A percentile compares a stretch with the other conserved stretches of the same genome.
These are phyloP conservation scores for Populus trichocarpa DNA, from an alignment of 441 rosid genomes.

Conservation along the genomic window DNA sequence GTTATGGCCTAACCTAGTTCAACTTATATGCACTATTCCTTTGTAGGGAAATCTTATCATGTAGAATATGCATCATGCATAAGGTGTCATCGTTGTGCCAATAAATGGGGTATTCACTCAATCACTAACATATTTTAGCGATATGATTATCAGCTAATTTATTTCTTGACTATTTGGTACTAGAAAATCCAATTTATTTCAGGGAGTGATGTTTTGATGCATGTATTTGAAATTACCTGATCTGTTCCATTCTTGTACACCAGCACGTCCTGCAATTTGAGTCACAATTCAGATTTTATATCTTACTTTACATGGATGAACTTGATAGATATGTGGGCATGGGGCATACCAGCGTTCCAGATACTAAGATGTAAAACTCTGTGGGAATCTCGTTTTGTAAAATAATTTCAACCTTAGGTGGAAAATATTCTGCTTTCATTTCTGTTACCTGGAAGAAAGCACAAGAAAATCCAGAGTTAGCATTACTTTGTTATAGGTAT, in stretches of 20 bases:
- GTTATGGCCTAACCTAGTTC: not conserved
- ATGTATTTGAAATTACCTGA: constrained; percentile 46
- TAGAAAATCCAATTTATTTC: not conserved
- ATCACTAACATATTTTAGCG: not conserved
- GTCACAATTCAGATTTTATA: constrained; percentile 17
- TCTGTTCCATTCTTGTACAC: constrained; percentile 65
- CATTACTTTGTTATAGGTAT: not conserved
- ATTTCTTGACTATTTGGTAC: not conserved
- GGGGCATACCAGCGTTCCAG: constrained; percentile 84
- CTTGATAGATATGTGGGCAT: constrained; percentile 2
- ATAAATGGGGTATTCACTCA: not conserved
- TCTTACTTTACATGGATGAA: not conserved
- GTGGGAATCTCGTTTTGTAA: constrained; percentile 89
- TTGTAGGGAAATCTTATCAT: not conserved
- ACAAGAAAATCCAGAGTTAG: not conserved
- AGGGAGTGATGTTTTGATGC: not conserved
- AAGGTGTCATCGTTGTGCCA: not conserved
- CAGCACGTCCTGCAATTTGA: constrained; percentile 63
- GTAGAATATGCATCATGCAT: not conserved
- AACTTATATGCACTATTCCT: not conserved
- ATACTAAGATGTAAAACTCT: constrained; percentile 81
- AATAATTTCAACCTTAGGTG: constrained; percentile 53
- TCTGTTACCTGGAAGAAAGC: constrained; percentile 58
- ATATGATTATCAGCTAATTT: not conserved
- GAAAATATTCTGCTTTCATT: constrained; percentile 56